Base-by-base conservation (phyloP, 2,329 filamentous ascomycete species). In the Nakataea oryzae region DNA sequence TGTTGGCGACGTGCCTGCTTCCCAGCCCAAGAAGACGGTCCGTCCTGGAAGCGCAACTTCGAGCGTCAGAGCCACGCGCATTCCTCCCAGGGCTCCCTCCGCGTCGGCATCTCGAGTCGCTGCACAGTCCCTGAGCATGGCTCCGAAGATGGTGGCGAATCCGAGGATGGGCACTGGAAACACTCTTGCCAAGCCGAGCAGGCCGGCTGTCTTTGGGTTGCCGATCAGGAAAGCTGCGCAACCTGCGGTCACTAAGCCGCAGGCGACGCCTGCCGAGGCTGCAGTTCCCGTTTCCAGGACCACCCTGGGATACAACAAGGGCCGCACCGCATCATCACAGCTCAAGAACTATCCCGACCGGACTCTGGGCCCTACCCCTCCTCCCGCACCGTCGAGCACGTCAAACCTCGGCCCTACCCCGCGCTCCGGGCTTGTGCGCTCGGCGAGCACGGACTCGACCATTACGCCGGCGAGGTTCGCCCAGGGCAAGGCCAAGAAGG, bases 241-340 rank as follows among this genome's bases (percentile, higher is more conserved):
- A 14, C 32, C 32, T 74, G 13, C 65, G 75, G 21, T 66, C 70
- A 13, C 28, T 41, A 17, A 27, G 21, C 14, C 56, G 6, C 27
- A 50, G 21, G 24, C 30, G n/a, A 24, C n/a, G 2, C 34, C 41
- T 14, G 27, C 55, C 28, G 56, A 34, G 28, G 34, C 82, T 13
- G 87, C 88, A 1, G 81, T 84, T 27, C 84, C 83, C 7, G 86
- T 86, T 7, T 96, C 92, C 1, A 85, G 87, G 65, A 93, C 86
- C 62, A 96, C 92, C 0, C 81, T 96, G 55, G 93, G 93, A 21
- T 96, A 96, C 71, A 90, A 84, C 62, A 91, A 89, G 72, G 92
- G 93, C 41, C 84, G 90, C 41, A 78, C 78, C 5, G 77, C 81
- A 5, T 80, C 78, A 1, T 78, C 79, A 0, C 72, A 80, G 55